Conservation (phyloP, 306 rosid genomes). For the Crotalaria pallida region DNA sequence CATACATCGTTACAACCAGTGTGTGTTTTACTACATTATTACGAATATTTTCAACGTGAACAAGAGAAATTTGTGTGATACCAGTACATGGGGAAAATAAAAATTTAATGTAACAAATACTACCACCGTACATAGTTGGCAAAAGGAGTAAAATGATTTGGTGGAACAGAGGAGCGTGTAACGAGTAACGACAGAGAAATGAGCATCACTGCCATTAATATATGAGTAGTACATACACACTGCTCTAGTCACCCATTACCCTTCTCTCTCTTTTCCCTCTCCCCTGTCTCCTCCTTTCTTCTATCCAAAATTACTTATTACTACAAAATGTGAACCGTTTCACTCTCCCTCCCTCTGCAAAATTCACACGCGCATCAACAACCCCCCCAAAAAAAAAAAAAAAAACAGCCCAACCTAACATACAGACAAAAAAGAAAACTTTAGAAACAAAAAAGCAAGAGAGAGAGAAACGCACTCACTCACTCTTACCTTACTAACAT, state of each 20-base stretch:
- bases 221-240: not conserved
- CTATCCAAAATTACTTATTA: not conserved
- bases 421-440: slow-evolving; percentile 27
- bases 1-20: no score
- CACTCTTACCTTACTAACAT: not conserved
- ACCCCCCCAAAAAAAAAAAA: not conserved
- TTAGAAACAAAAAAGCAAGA: not conserved
- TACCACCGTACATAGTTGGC: no score
- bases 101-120: no score
- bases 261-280: not conserved
- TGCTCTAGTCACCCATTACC: not conserved
- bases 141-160: not conserved
- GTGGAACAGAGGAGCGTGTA: not conserved
- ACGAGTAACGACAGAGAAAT: slow-evolving; percentile 9
- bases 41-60: no score
- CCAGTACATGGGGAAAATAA: no score
- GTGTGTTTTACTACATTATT: no score
- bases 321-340: slow-evolving; percentile 4
- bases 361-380: not conserved
- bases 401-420: not conserved
- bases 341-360: slow-evolving; percentile 10
- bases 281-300: slow-evolving; percentile 10
- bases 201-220: not conserved
- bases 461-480: not conserved
- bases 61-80: no score